Evolutionary conservation across 768 basidiomycete species (phyloP).

Genomic region (Hypholoma fasciculare): DNA sequence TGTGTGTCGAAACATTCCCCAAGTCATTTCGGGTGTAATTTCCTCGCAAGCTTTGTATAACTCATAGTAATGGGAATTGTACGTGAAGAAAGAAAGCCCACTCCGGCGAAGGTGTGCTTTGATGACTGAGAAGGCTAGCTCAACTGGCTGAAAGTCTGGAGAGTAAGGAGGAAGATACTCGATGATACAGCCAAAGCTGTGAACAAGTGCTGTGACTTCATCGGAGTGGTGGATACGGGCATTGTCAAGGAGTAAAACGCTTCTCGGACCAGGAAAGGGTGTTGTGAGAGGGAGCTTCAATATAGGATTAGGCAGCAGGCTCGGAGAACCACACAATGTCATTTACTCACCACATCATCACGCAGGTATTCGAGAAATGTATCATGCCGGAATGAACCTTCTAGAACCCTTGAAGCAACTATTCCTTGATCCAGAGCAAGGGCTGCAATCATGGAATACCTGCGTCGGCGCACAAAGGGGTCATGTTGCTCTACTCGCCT

Average conservation of each 20-base stretch:
- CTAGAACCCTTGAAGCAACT: constrained; percentile 18
- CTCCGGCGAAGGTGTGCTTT: constrained; percentile 10
- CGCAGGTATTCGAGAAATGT: constrained; percentile 16
- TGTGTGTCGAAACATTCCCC: constrained; percentile 13
- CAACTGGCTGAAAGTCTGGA: constrained; percentile 30
- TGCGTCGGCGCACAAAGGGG: constrained; percentile 18
- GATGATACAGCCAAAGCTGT: constrained; percentile 16
- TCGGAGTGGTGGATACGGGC: constrained; percentile 15
- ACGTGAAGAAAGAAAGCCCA: constrained; percentile 6
- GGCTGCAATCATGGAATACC: constrained; percentile 18
- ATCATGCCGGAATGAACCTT: constrained; percentile 17
- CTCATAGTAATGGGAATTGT: constrained; percentile 2
- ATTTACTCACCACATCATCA: constrained; percentile 14
- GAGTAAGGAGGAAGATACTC: constrained; percentile 31
- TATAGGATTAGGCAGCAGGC: too few species aligned
- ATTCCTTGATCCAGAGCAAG: constrained; percentile 24
- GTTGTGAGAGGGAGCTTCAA: constrained; percentile 19
- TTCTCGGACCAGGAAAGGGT: constrained; percentile 15
- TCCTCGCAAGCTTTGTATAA: constrained; percentile 6
- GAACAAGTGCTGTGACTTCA: constrained; percentile 17
- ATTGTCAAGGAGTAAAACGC: constrained; percentile 14
- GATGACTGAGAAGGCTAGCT: constrained; percentile 26
- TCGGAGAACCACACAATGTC: too few species aligned
- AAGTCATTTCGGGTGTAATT: constrained; percentile 13
- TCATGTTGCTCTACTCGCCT: constrained; percentile 14